Percentiles rank a stretch among this genome's conserved stretches.
Conservation (phyloP, 1,284 basidiomycete genomes). For the Leucoagaricus sp. region DNA sequence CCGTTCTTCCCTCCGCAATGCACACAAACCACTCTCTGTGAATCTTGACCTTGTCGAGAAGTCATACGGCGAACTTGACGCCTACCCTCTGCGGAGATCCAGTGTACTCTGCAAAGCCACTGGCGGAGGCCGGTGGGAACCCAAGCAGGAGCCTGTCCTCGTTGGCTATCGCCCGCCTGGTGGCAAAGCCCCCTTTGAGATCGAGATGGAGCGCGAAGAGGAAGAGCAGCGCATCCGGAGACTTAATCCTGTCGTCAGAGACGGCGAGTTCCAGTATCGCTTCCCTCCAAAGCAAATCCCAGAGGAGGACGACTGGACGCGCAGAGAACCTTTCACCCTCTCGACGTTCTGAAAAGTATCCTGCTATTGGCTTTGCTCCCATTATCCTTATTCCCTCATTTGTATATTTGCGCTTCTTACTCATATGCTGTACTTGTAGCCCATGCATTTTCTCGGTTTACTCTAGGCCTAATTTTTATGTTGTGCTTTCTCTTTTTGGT, state of each 20-base stretch:
- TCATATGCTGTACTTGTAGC: conserved; percentile 14
- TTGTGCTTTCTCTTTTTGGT: conserved; percentile 9
- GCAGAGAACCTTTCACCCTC: conserved; percentile 32
- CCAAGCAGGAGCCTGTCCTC: conserved; percentile 49
- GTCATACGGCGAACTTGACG: conserved; percentile 61
- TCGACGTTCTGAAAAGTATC: conserved; percentile 53
- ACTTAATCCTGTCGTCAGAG: conserved; percentile 60
- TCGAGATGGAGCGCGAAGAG: conserved; percentile 66
- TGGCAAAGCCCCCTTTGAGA: conserved; percentile 61
- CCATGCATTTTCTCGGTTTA: conserved; percentile 9
- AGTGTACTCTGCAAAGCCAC: conserved; percentile 70
- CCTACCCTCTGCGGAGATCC: conserved; percentile 67
- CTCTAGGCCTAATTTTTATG: conserved; percentile 13
- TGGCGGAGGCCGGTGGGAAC: conserved; percentile 76
- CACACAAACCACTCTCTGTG: conserved; percentile 34
- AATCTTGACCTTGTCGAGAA: conserved; percentile 32
- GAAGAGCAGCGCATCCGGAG: conserved; percentile 46
- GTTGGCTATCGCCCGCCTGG: conserved; percentile 58
- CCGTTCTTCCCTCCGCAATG: conserved; percentile 29
- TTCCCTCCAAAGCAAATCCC: conserved; percentile 36
- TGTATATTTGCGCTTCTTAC: conserved; percentile 5
- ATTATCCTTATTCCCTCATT: conserved; percentile 12
- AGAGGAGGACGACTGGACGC: conserved; percentile 11
- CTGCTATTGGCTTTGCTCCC: neutral
- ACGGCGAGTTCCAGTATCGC: conserved; percentile 70